A percentile compares a stretch with the other conserved stretches of the same genome.
Conservation (phyloP, 257 asterid genomes). For the Cynanchum wilfordii region DNA sequence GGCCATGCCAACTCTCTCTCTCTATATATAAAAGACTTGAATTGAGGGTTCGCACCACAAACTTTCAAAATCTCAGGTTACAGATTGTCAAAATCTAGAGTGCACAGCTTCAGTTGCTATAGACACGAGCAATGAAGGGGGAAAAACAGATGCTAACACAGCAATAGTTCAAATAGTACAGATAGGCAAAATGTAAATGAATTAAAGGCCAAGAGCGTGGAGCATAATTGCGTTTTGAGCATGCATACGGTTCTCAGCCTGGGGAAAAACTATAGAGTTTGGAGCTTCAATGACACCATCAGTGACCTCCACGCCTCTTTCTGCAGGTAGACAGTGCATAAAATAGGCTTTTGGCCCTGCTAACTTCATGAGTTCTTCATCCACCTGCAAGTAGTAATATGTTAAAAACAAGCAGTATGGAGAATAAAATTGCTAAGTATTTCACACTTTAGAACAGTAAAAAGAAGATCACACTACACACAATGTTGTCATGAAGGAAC, state of each 20-base stretch:
- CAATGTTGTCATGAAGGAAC: neutral
- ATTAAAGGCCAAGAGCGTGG: constrained; percentile 72
- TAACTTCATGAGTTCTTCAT: constrained; percentile 75
- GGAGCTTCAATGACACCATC: constrained; percentile 79
- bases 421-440: neutral
- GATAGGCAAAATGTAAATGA: neutral
- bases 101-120: neutral
- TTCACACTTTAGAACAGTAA: no score
- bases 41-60: neutral
- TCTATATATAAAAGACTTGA: no score
- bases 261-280: constrained; percentile 79
- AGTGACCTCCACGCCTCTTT: constrained; percentile 78
- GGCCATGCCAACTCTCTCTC: no score
- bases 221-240: constrained; percentile 95
- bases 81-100: neutral
- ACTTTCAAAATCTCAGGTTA: neutral
- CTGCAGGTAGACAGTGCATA: constrained; percentile 95
- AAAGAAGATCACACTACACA: neutral
- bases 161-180: neutral
- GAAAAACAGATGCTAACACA: neutral
- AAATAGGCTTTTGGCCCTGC: constrained; percentile 78
- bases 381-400: constrained; percentile 46
- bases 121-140: neutral
- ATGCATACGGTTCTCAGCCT: constrained; percentile 93
- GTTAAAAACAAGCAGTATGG: neutral